phyloP scores from a whole-genome alignment of 352 stramenopile genomes.

The Phytopythium mirpurense region DNA sequence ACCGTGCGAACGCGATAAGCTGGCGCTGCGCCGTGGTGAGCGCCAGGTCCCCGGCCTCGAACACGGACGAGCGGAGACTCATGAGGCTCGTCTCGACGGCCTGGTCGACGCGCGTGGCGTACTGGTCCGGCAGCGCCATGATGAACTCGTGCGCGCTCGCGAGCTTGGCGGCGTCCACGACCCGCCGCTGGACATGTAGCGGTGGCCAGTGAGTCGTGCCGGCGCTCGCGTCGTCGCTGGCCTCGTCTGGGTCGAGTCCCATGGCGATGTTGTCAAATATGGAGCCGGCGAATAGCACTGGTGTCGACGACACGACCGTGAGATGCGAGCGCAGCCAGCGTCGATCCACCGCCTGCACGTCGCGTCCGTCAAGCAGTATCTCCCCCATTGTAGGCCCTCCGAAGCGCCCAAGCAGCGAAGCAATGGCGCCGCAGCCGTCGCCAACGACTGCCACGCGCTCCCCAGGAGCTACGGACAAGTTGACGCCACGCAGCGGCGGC shows the following conservation, averaged over 20 bases:
- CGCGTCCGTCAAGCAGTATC: constrained; percentile 31
- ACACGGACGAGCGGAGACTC: constrained; percentile 4
- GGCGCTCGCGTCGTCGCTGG: constrained; percentile 15
- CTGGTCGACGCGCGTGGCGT: constrained; percentile 35
- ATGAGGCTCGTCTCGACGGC: constrained; percentile 47
- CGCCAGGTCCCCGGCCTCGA: constrained; percentile 81
- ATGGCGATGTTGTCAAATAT: constrained; percentile 56
- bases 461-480: constrained; percentile 24
- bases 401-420: constrained; percentile 25
- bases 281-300: constrained; percentile 37
- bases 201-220: constrained; percentile 21
- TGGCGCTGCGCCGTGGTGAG: constrained; percentile 90
- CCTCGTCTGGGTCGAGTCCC: constrained; percentile 15
- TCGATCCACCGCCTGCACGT: constrained; percentile 26
- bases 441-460: constrained; percentile 43
- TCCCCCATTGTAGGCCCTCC: constrained; percentile 20
- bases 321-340: constrained; percentile 34
- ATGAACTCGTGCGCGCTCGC: constrained; percentile 59
- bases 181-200: constrained; percentile 38
- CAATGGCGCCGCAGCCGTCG: constrained; percentile 21
- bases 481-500: constrained; percentile 23
- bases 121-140: constrained; percentile 73
- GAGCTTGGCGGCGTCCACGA: constrained; percentile 57
- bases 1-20: constrained; percentile 41
- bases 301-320: constrained; percentile 26